Evolutionary conservation across 768 basidiomycete species (phyloP), one percentile per base, ranked within the genome.

Genomic region (Kwoniella shandongensis): DNA sequence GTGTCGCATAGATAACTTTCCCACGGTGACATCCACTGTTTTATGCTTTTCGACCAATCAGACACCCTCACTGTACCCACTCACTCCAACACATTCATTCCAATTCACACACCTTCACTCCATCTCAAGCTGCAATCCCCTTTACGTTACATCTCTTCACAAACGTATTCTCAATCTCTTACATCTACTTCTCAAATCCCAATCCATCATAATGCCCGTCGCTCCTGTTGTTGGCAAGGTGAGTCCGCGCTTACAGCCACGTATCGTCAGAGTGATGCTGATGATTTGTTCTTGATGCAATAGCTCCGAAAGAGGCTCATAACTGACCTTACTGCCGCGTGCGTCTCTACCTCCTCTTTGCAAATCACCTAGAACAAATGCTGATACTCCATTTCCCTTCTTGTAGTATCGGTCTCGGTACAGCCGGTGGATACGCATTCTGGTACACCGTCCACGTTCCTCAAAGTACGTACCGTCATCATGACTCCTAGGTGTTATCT

Each of bases 371-470:
- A 38, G 10, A 10, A 38, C 36, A 10, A 10, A 38, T 38, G 11
- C n/a, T 32, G 6, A 32, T 13, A 32, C 32, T 32, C 7, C 6
- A 6, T 32, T 32, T 13, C 47, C 11, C n/a, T 30, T 23, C 13
- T 15, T 49, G 12, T 36, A 60, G 59, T 50, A 23, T 60, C 52
- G 59, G 59, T 54, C 51, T 60, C 25, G 59, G 59, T 54, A 36
- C 40, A 26, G 59, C 59, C n/a, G 52, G 52, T 49, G 59, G 51
- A 32, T 60, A 60, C 52, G 25, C 54, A 30, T 60, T 60, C 59
- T 60, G 59, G 59, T 60, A 60, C 59, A 60, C 59, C 15, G 59
- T 60, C n/a, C 59, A 60, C 52, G 20, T 60, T 32, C 59, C 59
- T 26, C 54, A 54, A 52, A 60, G 59, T 60, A 26, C 17, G 57